These are phyloP conservation scores for Phallus indusiatus DNA, from an alignment of 768 basidiomycete genomes.

Conservation along the genomic window DNA sequence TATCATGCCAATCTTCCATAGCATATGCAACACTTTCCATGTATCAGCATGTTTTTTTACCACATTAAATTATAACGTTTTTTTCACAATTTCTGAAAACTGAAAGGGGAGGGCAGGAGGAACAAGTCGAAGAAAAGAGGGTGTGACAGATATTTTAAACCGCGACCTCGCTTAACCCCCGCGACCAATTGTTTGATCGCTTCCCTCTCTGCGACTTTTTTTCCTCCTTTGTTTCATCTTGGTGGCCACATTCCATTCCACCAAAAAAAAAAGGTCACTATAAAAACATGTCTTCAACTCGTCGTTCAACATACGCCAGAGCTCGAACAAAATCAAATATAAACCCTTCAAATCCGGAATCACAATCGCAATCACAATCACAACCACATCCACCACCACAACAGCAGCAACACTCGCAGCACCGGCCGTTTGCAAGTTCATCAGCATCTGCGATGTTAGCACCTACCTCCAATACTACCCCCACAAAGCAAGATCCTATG, in stretches of 20 bases:
- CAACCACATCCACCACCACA: too few species aligned
- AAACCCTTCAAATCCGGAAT: background rate
- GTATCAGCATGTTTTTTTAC: too few species aligned
- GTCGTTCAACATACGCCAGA: conserved; percentile 4
- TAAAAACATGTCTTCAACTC: conserved; percentile 5
- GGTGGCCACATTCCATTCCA: background rate
- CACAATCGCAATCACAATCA: background rate
- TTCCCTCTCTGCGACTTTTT: background rate
- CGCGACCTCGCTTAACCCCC: background rate
- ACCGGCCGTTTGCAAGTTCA: too few species aligned
- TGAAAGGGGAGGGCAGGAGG: too few species aligned
- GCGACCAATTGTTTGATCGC: background rate
- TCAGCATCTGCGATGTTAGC: too few species aligned
- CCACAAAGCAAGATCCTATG: conserved; percentile 28
- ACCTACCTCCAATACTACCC: background rate
- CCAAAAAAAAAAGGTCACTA: too few species aligned
- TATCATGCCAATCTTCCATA: background rate
- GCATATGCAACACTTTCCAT: background rate
- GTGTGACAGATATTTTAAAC: background rate
- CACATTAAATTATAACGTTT: too few species aligned
- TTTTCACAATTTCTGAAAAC: too few species aligned
- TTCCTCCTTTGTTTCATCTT: background rate
- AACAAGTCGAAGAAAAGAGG: background rate
- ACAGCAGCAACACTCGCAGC: too few species aligned
- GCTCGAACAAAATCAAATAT: background rate